These are phyloP conservation scores for Peronospora destructor DNA, from an alignment of 352 stramenopile genomes.

Conservation along the genomic window DNA sequence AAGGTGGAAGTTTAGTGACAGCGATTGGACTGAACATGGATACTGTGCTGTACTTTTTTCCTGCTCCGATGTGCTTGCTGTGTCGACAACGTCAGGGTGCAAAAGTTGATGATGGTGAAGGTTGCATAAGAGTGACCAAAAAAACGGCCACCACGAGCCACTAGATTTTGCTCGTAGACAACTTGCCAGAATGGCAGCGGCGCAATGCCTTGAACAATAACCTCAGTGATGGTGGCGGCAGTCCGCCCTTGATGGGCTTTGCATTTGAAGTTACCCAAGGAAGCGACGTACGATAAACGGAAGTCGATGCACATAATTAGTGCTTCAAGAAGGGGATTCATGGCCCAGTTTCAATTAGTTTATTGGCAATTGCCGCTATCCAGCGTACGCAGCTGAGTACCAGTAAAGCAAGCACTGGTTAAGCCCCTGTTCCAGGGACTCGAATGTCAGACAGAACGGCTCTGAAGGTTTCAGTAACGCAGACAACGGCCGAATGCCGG, in stretches of 20 bases:
- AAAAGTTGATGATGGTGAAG: constrained; percentile 7
- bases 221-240: neutral
- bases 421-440: neutral
- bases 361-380: constrained; percentile 17
- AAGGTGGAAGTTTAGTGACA: neutral
- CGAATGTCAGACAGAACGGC: neutral
- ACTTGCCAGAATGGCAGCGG: neutral
- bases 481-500: constrained; percentile 9
- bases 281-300: too few species aligned
- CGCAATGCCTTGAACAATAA: neutral
- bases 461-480: neutral
- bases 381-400: too few species aligned
- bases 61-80: constrained; percentile 1
- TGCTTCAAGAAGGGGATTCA: too few species aligned
- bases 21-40: neutral
- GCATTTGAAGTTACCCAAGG: too few species aligned
- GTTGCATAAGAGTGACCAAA: constrained; percentile 10
- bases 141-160: neutral
- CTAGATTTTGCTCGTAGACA: neutral
- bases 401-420: neutral
- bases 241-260: constrained; percentile 5
- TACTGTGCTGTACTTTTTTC: neutral
- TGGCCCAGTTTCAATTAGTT: constrained; percentile 3
- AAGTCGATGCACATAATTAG: too few species aligned
- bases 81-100: constrained; percentile 9